Base-by-base conservation (phyloP, 768 basidiomycete species). In the Tricholoma saponaceum region DNA sequence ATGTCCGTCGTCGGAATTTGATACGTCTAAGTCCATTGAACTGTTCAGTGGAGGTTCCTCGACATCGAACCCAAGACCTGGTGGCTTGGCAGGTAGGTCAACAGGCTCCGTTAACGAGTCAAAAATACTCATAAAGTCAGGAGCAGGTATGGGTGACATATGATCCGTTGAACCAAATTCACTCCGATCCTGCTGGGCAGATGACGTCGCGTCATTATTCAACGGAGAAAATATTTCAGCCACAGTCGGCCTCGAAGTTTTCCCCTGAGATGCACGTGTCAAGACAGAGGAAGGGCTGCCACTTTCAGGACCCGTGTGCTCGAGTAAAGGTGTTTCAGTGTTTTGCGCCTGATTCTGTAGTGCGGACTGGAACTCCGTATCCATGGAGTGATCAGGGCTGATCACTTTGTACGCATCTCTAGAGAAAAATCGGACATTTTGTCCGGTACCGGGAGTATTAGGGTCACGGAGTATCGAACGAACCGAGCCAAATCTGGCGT, bases 341-440 rank as follows among this genome's bases (percentile, higher is more conserved):
- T 62, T 51, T 57, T 23, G 61, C 60, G 58, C 57, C 58, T 69
- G 54, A 37, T 64, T 62, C 7, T 66, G 61, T n/a, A 66, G 56
- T 13, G 70, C 65, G 5, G 71, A 68, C 30, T 67, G 69, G 51
- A 71, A 69, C n/a, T 78, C 77, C 2, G 64, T 61, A 25, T 79
- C 77, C 43, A 74, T 69, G 16, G 86, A 87, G 20, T 78, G 71
- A 44, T 89, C 84, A n/a, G 86, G 85, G 51, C 78, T 87, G 64
- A 86, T 82, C 22, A 81, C 74, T 60, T 79, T 84, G 73, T 81
- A 86, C 12, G 83, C 84, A 54, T 88, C 84, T 25, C 83, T 79
- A 25, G 87, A 83, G 69, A 89, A 89, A 73, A 90, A 90, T 5
- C 89, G 84, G 41, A 90, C 89, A 58, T 84, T 89, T 66, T 85